Base-by-base conservation (phyloP, 164 flowering plant genomes). In the Vitis labrusca region DNA sequence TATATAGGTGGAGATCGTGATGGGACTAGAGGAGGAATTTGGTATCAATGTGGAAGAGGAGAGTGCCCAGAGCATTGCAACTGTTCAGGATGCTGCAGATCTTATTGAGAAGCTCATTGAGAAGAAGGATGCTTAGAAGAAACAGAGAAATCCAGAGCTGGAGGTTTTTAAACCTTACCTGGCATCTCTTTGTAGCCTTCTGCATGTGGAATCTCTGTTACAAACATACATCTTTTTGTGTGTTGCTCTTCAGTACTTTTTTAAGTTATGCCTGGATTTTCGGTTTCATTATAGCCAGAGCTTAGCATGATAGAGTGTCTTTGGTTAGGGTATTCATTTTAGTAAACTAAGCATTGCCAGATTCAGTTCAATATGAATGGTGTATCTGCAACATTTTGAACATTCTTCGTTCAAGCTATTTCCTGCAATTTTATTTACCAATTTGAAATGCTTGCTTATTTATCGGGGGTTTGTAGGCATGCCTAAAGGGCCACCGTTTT, bases 11-110 rank as follows among this genome's bases (percentile, higher is more conserved):
- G 93, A 91, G 82, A 89, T 91, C 71, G 96, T 91, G 61, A 91
- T 89, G 96, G 91, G 87, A 48, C 84, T 90, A 3, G 96, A 88
- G 73, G 95, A 90, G 78, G 91, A 75, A 65, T 90, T 90, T 62
- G 89, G 85, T 6, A 86, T 90, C 73, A 74, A 61, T 16, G 88
- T 90, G 30, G 93, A 85, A 74, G 96, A 90, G 76, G 96, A 90
- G 12, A 89, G 76, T 57, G 91, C 92, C 10, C 92, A 86, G 74
- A 74, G 60, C 76, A 91, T 91, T 27, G 66, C 85, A 47, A 86
- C 90, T 1, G 88, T 91, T 65, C 87, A 86, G 66, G 91, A 91
- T 53, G 96, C 96, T 5, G 96, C 96, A 0, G 87, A 89, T 66
- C 76, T 91, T 70, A 88, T 88, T 51, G 91, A 90, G 68, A 59